Evolutionary conservation across 1,284 basidiomycete genomes (phyloP), one percentile per base, ranked within the genome.

Genomic region (Sporisorium sorghi): DNA sequence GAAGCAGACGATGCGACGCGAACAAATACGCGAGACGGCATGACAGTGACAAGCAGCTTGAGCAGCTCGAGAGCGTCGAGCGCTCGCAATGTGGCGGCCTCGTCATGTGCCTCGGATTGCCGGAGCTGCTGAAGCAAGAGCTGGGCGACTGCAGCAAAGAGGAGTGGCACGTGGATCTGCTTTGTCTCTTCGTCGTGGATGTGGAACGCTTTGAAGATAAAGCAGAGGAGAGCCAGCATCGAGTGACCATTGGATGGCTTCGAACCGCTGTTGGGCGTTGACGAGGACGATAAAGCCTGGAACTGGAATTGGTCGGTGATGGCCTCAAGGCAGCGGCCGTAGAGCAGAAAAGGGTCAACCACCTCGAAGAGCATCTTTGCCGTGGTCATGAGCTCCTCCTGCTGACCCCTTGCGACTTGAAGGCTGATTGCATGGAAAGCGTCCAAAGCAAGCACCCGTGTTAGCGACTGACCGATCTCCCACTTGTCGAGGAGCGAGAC

Each of bases 401-500:
- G 51, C 42, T 88, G 62, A 70, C 92, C 91, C 83, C 92, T 92
- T 83, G 90, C 90, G 50, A 87, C 86, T 40, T 86, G 86, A 1
- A 60, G 39, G 40, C 87, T 89, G 12, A 37, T 87, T 2, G 92
- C 89, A 55, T 88, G 89, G 81, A 96, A 90, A 0, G 91, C 88
- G 73, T 97, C 92, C 60, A 93, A 89, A 5, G 93, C 89, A 35
- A 97, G 86, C 1, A 87, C 87, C 47, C 92, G 90, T 0, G 94
- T 95, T 26, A 99, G 85, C 0, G 89, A 88, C 19, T 89, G 89
- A 0, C 96, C 96, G 53, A 99, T 91, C 85, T 97, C 94, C 92
- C 93, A 97, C 84, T 97, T 97, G 85, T 99, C 97, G 70, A 98
- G 87, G 17, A 99, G 85, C 0, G 94, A 95, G 28, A 98, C 90